phyloP scores from a whole-genome alignment of 1,139 yeast species.

The Hyphopichia buzzinii region DNA sequence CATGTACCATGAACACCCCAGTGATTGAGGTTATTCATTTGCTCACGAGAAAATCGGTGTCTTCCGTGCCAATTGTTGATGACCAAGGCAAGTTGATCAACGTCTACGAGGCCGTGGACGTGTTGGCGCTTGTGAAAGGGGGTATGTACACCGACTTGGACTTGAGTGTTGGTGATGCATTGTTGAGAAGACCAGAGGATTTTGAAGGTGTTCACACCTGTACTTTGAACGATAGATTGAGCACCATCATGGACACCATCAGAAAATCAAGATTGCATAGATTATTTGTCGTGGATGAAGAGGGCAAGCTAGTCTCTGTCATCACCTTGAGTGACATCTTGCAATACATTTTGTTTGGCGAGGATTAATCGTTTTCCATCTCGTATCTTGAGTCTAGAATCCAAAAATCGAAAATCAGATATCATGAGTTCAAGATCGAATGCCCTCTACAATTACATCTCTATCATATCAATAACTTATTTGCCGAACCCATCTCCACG shows the following conservation, averaged over 20 bases:
- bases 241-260: slow-evolving; percentile 91
- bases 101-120: slow-evolving; percentile 96
- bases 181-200: slow-evolving; percentile 91
- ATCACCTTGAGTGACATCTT: slow-evolving; percentile 90
- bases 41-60: slow-evolving; percentile 74
- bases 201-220: slow-evolving; percentile 98
- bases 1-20: slow-evolving; percentile 89
- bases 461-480: too few relatives aligned
- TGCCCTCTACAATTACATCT: too few relatives aligned
- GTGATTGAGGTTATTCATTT: slow-evolving; percentile 90
- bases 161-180: slow-evolving; percentile 92
- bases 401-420: too few relatives aligned
- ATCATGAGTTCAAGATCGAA: too few relatives aligned
- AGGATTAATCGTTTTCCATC: slow-evolving; percentile 42
- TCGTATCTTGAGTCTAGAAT: too few relatives aligned
- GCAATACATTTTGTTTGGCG: slow-evolving; percentile 75
- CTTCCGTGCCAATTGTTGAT: slow-evolving; percentile 92
- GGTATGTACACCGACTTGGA: slow-evolving; percentile 91
- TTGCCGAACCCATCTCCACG: too few relatives aligned
- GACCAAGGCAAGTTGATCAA: slow-evolving; percentile 72
- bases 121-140: slow-evolving; percentile 87
- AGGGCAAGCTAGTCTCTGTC: slow-evolving; percentile 75
- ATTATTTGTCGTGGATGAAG: slow-evolving; percentile 85
- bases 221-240: slow-evolving; percentile 80
- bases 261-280: slow-evolving; percentile 90